These are phyloP conservation scores for Capsella rubella DNA, from an alignment of 441 rosid genomes.

Conservation along the genomic window DNA sequence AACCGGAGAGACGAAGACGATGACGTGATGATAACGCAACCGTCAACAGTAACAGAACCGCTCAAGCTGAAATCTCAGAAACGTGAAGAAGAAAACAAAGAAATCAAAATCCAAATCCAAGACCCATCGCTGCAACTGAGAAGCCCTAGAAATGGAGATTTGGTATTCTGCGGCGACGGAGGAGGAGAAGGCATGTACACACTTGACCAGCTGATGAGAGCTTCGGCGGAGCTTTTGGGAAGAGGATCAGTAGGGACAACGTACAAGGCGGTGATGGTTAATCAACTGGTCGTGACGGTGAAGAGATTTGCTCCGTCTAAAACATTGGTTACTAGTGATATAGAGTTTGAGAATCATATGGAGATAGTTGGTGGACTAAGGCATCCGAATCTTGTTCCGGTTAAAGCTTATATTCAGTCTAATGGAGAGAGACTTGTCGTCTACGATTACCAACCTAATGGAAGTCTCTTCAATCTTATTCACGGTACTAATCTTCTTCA, in stretches of 20 bases:
- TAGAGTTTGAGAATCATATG: slow-evolving; percentile 72
- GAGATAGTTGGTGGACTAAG: slow-evolving; percentile 70
- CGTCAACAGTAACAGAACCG: slow-evolving; percentile 24
- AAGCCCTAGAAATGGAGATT: slow-evolving; percentile 56
- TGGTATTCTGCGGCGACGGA: slow-evolving; percentile 70
- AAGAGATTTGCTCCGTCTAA: slow-evolving; percentile 78
- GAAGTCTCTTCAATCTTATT: slow-evolving; percentile 88
- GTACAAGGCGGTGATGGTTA: slow-evolving; percentile 80
- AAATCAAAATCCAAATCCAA: slow-evolving; percentile 39
- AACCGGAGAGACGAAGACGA: slow-evolving; percentile 46
- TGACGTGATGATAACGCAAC: slow-evolving; percentile 31
- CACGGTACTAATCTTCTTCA: slow-evolving; percentile 58
- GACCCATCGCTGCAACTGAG: slow-evolving; percentile 37
- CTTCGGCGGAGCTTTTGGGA: slow-evolving; percentile 87
- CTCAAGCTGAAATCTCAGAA: slow-evolving; percentile 38
- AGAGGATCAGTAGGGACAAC: slow-evolving; percentile 81
- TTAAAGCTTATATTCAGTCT: slow-evolving; percentile 81
- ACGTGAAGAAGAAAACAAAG: slow-evolving; percentile 29
- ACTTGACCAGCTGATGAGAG: slow-evolving; percentile 87
- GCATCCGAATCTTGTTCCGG: slow-evolving; percentile 82
- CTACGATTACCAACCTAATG: slow-evolving; percentile 84
- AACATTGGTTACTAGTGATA: slow-evolving; percentile 55
- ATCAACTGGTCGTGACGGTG: slow-evolving; percentile 70
- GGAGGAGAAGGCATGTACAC: slow-evolving; percentile 53
- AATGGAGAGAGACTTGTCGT: slow-evolving; percentile 85